Conservation (phyloP, 345 rosid genomes). For the Brassica napus region Da-Ae NC_063446.1:57188501-57189000, state of each 20-base stretch:
- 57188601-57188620: no score
- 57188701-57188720: no score
- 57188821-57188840: neutral
- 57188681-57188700: no score
- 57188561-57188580: no score
- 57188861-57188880: neutral
- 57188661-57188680: no score
- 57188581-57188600: no score
- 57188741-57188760: neutral
- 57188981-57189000: neutral
- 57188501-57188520: no score
- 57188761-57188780: neutral
- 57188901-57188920: neutral
- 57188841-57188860: neutral
- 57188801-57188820: neutral
- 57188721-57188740: neutral
- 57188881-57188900: no score
- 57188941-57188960: neutral
- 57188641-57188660: no score
- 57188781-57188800: neutral
- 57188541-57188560: no score
- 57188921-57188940: neutral
- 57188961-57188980: neutral
- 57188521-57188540: no score
- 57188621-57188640: no score